Evolutionary conservation across 805 yeast genomes (phyloP).

Genomic region (Metschnikowia baotianmanensis): DNA sequence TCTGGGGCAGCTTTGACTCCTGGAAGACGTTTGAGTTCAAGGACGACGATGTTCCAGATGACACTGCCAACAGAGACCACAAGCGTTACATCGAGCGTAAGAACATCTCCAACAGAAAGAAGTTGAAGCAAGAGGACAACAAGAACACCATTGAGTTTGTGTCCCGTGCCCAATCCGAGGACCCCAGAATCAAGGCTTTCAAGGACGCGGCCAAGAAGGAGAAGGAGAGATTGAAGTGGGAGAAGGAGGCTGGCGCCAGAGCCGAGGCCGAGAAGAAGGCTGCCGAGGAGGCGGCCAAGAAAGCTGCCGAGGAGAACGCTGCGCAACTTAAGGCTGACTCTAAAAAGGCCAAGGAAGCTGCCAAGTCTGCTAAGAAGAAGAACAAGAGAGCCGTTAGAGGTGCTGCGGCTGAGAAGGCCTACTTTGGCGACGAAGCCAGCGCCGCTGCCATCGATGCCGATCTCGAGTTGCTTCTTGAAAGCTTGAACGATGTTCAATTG

Average conservation of each 20-base stretch:
- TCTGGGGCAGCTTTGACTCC: constrained; percentile 92
- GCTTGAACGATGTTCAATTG: constrained; percentile 76
- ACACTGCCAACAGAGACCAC: constrained; percentile 98
- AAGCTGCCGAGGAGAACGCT: constrained; percentile 71
- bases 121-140: constrained; percentile 96
- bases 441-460: constrained; percentile 74
- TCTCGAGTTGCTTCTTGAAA: constrained; percentile 72
- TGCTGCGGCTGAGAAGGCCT: constrained; percentile 77
- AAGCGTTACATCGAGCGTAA: constrained; percentile 98
- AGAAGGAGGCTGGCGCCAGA: constrained; percentile 95
- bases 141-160: constrained; percentile 82
- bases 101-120: constrained; percentile 93
- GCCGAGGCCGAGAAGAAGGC: constrained; percentile 93
- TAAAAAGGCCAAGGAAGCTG: constrained; percentile 88
- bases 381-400: constrained; percentile 84
- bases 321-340: constrained; percentile 58
- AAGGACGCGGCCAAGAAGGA: constrained; percentile 93
- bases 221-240: constrained; percentile 95
- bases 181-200: constrained; percentile 92
- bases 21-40: constrained; percentile 98
- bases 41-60: constrained; percentile 99
- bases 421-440: constrained; percentile 76
- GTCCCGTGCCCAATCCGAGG: constrained; percentile 84
- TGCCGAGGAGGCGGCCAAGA: constrained; percentile 79
- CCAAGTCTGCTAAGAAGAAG: constrained; percentile 98